Evolutionary conservation across 2,329 filamentous ascomycete species (phyloP).

Genomic region (Phialophora tarda): DNA sequence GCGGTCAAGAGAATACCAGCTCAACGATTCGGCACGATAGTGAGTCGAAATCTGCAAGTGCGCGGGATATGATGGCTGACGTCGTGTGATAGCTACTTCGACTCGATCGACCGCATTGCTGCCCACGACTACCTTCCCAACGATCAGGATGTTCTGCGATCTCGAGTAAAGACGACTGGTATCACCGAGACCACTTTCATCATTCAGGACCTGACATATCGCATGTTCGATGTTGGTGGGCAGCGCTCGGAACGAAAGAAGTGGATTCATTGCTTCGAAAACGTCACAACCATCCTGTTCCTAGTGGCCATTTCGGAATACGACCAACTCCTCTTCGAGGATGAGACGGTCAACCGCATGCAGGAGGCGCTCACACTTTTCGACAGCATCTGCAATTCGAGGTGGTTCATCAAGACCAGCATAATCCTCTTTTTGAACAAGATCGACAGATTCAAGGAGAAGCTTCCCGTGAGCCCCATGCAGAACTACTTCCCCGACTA

Average conservation of each 20-base stretch:
- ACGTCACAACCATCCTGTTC: constrained; percentile 96
- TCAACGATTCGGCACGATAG: constrained; percentile 97
- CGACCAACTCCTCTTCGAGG: constrained; percentile 93
- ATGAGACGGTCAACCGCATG: constrained; percentile 87
- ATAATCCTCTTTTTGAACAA: constrained; percentile 78
- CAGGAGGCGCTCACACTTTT: constrained; percentile 73
- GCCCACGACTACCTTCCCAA: constrained; percentile 92
- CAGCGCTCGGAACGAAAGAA: constrained; percentile 97
- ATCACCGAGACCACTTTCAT: constrained; percentile 97
- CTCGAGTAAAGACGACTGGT: constrained; percentile 96
- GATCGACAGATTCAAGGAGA: constrained; percentile 77
- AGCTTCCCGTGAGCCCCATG: constrained; percentile 74
- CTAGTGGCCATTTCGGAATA: constrained; percentile 96
- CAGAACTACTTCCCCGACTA: constrained; percentile 78
- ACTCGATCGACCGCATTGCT: constrained; percentile 89
- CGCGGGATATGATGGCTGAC: constrained; percentile 45
- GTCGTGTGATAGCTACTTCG: constrained; percentile 76
- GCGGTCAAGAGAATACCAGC: constrained; percentile 91
- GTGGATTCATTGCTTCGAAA: constrained; percentile 99
- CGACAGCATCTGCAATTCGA: constrained; percentile 74
- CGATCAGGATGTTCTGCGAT: constrained; percentile 92
- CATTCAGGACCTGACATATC: constrained; percentile 90
- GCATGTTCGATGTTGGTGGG: constrained; percentile 97
- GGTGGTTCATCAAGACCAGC: constrained; percentile 74
- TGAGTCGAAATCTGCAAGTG: constrained; percentile 56